phyloP scores from a whole-genome alignment of 202 grass and related monocot genomes.

The Dendrocalamus latiflorus region DNA sequence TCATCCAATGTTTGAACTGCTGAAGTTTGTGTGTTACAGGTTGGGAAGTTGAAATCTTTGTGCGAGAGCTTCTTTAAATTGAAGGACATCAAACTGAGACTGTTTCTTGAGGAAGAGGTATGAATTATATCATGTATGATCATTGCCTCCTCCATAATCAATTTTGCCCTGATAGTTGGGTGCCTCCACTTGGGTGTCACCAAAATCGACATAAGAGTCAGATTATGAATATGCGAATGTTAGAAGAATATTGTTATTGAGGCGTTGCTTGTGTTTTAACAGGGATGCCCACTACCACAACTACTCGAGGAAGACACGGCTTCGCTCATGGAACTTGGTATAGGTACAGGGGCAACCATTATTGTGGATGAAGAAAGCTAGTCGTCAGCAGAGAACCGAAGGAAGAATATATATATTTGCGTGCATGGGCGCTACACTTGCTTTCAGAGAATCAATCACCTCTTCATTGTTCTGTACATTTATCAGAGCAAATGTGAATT shows the following conservation, averaged over 20 bases:
- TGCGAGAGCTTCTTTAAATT: constrained; percentile 95
- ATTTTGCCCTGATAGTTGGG: not conserved
- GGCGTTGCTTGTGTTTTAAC: not conserved
- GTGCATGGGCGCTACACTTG: not conserved
- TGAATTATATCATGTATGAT: not conserved
- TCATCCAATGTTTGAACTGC: not conserved
- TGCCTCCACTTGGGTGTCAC: not conserved
- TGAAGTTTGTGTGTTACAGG: constrained; percentile 28
- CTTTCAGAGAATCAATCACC: no score
- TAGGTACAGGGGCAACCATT: constrained; percentile 57
- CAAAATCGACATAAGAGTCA: not conserved
- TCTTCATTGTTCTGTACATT: no score
- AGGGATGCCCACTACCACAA: constrained; percentile 65
- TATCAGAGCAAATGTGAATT: no score
- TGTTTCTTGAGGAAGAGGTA: constrained; percentile 93
- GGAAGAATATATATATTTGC: not conserved
- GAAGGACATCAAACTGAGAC: constrained; percentile 63
- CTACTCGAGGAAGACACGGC: constrained; percentile 75
- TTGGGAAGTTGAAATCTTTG: constrained; percentile 73
- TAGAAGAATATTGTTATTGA: not conserved
- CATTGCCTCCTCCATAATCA: not conserved
- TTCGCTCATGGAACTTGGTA: constrained; percentile 66
- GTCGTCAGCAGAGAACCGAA: not conserved
- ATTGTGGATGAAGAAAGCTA: constrained; percentile 83
- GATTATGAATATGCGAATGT: not conserved